Base-by-base conservation (phyloP, 1,284 basidiomycete species). In the Pascua sp. region DNA sequence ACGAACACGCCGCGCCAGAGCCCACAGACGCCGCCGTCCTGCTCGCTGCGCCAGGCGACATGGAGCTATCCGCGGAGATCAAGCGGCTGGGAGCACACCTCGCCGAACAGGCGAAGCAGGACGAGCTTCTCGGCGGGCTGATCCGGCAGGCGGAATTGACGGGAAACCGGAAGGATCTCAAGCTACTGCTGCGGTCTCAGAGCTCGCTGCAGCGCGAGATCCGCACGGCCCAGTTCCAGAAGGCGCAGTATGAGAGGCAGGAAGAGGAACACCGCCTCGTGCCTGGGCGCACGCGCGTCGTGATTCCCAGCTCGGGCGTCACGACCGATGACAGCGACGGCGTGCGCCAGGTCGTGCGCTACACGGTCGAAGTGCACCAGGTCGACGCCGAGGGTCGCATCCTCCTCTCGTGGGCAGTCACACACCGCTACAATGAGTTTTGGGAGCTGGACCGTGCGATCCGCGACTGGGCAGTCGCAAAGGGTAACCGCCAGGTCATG, bases 131-230 rank as follows among this genome's bases (percentile, higher is more conserved):
- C 12, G 87, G 89, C 59, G 88, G 86, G 1, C 80, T 98, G 38
- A 89, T 96, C 65, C 87, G 89, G 63, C 94, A 95, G 73, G 95
- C 95, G 0, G 95, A 98, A 70, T 78, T 98, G 44, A 92, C 91
- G 0, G 95, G 94, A 0, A 90, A 92, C 67, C 84, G 83, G 2
- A 85, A 89, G 65, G 93, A 98, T 76, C 82, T 94, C 24, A 84
- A 83, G 54, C 82, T 98, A 17, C 82, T 98, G 47, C 83, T 81
- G 49, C 89, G 85, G 63, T 94, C 91, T 0, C 89, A 88, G 66
- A 82, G 86, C 10, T 85, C 90, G 0, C 84, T 97, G 72, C 84
- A 81, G 41, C 81, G 91, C 48, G 93, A 98, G 69, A 80, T 92
- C 38, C 82, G 91, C 38, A 88, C 92, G 65, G 80, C 93, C 2